Evolutionary conservation across 2,329 filamentous ascomycete species (phyloP), one percentile per base, ranked within the genome.

Genomic region (Penicillium fuscoglaucum): DNA sequence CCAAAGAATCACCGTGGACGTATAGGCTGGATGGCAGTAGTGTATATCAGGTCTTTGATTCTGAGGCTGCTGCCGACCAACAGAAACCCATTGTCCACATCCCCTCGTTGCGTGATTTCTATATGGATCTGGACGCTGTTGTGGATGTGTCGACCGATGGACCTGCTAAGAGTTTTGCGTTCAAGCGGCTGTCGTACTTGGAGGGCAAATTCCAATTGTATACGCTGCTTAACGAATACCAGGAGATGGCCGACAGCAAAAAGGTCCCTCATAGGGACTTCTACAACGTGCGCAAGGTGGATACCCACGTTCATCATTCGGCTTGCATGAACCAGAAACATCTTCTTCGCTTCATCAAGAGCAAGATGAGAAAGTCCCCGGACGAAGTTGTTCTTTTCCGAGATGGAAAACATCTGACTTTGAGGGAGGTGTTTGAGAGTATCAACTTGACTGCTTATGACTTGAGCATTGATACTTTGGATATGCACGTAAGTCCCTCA

Each of bases 301-400:
- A 99, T 72, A 99, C 95, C 9, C 95, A 99, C 82, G 95, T 99
- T 67, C 95, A 99, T 73, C 95, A 99, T 76, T 99, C 95, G 17
- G 95, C 95, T 26, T 99, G 95, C 74, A 99, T 99, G 95, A 99
- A 99, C 72, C 95, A 99, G 76, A 99, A 99, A 78, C 95, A 99
- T 83, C 79, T 99, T 57, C 81, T 99, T 60, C 91, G 95, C 55
- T 99, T 99, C 77, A 99, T 99, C 81, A 99, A 99, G 78, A 96
- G 92, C 78, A 99, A 99, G 79, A 97, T 99, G 91, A 98, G 97
- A 84, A 99, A 96, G 76, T 95, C 86, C 19, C 92, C 93, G 0
- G 90, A 98, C 69, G 95, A 99, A 78, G 87, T 95, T 33, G 95
- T 99, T 7, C 84, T 99, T 45, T 96, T 87, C 75, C 86, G 95